Base-by-base conservation (phyloP, 2,329 filamentous ascomycete species). In the Alternaria metachromatica region DNA sequence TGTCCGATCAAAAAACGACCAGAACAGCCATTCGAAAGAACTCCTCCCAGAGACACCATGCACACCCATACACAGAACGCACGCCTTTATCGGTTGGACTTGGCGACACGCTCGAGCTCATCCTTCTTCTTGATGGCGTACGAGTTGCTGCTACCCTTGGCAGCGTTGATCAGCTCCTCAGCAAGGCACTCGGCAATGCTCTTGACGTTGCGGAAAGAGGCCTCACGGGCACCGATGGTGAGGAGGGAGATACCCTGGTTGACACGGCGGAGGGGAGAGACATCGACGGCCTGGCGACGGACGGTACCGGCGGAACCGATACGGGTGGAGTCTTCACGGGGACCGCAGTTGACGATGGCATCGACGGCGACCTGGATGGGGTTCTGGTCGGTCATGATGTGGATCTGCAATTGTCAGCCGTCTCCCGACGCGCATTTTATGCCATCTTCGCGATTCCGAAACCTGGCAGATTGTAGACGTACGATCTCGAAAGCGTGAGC, bases 61-160 rank as follows among this genome's bases (percentile, higher is more conserved):
- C 68, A 68, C 69, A 72, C 68, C 69, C 61, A 70, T 64, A 68
- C 65, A 66, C 57, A 65, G 58, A 60, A 57, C 53, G 65, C 70
- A 74, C 62, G 53, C 68, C 67, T 94, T 94, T 98, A 99, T 92
- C 96, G 93, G 92, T 99, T 99, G 90, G 90, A 93, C 93, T 99
- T 99, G 87, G 96, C 96, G 81, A 99, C 96, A 96, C 96, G 96
- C 92, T 99, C 96, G 88, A 99, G 87, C 92, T 99, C 96, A 86
- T 99, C 96, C 95, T 99, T 99, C 94, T 99, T 99, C 94, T 99
- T 99, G 91, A 99, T 99, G 82, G 96, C 96, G 85, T 98, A 99
- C 78, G 94, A 97, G 94, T 99, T 99, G 88, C 92, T 96, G 91
- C 92, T 96, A 82, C 96, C 96, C 93, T 99, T 99, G 85, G 96